Percentiles rank a stretch among this genome's conserved stretches.
phyloP scores from a whole-genome alignment of 768 basidiomycete genomes.

The Ephemerocybe angulata region DNA sequence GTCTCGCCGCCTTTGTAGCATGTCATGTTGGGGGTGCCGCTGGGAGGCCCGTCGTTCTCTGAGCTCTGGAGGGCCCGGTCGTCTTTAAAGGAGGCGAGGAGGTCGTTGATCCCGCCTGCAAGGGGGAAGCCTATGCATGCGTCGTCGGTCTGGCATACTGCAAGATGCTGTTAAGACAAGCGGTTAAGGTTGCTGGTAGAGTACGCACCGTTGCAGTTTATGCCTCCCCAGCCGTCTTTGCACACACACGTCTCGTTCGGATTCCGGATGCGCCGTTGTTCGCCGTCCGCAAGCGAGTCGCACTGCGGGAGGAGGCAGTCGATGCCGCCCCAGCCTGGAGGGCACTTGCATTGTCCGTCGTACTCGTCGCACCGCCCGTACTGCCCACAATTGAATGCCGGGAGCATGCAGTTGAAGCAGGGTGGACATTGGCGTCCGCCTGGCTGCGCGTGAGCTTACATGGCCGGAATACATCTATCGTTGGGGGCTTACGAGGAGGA shows the following conservation, averaged over 20 bases:
- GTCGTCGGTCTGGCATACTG: constrained; percentile 83
- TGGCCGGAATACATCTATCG: no score
- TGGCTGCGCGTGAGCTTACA: not conserved
- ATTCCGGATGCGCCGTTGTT: constrained; percentile 75
- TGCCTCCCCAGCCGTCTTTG: constrained; percentile 91
- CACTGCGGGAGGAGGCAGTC: constrained; percentile 94
- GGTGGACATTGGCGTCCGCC: constrained; percentile 64
- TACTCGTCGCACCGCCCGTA: constrained; percentile 88
- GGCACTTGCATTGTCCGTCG: constrained; percentile 95
- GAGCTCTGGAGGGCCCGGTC: no score
- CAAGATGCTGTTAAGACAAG: constrained; percentile 1
- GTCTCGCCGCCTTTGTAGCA: constrained; percentile 93
- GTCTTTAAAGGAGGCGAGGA: not conserved
- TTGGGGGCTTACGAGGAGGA: constrained; percentile 7
- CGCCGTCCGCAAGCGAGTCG: constrained; percentile 89
- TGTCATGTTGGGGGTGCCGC: constrained; percentile 76
- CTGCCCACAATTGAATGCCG: constrained; percentile 89
- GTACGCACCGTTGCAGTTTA: constrained; percentile 91
- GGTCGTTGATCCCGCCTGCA: constrained; percentile 20
- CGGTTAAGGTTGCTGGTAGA: not conserved
- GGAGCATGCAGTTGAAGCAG: constrained; percentile 95
- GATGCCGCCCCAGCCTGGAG: constrained; percentile 95
- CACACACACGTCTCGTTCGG: constrained; percentile 79
- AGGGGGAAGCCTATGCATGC: constrained; percentile 82
- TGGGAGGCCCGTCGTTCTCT: constrained; percentile 17